A percentile compares a stretch with the other conserved stretches of the same genome.
Evolutionary conservation across 2,329 filamentous ascomycete genomes (phyloP).

Genomic region (Hymenoscyphus fructigenus): DNA sequence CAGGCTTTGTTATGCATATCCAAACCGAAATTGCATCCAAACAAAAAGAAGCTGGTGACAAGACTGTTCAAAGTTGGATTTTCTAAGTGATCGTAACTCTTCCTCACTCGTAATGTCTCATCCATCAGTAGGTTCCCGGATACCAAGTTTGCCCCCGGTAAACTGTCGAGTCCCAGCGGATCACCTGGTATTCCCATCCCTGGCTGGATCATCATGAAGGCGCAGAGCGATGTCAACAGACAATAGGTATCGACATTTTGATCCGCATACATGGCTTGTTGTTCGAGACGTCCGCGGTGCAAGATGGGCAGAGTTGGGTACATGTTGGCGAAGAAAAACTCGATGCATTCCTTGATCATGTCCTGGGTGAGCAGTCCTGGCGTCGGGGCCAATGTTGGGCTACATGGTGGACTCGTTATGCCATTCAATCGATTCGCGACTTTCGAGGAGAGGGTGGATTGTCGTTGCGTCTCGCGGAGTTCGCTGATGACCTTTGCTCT

Average conservation of each 20-base stretch:
- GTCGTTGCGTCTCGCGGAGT: constrained; percentile 65
- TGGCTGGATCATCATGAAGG: constrained; percentile 68
- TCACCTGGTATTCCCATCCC: constrained; percentile 63
- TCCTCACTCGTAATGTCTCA: constrained; percentile 64
- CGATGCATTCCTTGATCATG: constrained; percentile 63
- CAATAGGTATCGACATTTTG: constrained; percentile 64
- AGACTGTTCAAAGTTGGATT: constrained; percentile 56
- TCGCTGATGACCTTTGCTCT: constrained; percentile 75
- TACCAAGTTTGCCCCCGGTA: constrained; percentile 57
- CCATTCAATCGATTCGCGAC: constrained; percentile 61
- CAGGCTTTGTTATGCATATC: constrained; percentile 75
- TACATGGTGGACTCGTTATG: constrained; percentile 49
- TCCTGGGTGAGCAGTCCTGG: constrained; percentile 61
- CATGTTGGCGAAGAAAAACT: constrained; percentile 69
- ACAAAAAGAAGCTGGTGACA: constrained; percentile 77
- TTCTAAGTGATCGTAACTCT: constrained; percentile 60
- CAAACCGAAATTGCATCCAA: constrained; percentile 68
- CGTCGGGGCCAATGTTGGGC: constrained; percentile 51
- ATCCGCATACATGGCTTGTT: constrained; percentile 60
- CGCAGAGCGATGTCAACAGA: constrained; percentile 61
- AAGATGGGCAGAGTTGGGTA: constrained; percentile 64
- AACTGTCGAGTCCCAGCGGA: constrained; percentile 54
- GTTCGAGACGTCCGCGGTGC: constrained; percentile 56
- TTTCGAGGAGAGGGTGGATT: constrained; percentile 62
- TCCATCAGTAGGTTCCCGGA: constrained; percentile 67